Base-by-base conservation (phyloP, 2,329 filamentous ascomycete species). In the Pestalotiopsis sp. region DNA sequence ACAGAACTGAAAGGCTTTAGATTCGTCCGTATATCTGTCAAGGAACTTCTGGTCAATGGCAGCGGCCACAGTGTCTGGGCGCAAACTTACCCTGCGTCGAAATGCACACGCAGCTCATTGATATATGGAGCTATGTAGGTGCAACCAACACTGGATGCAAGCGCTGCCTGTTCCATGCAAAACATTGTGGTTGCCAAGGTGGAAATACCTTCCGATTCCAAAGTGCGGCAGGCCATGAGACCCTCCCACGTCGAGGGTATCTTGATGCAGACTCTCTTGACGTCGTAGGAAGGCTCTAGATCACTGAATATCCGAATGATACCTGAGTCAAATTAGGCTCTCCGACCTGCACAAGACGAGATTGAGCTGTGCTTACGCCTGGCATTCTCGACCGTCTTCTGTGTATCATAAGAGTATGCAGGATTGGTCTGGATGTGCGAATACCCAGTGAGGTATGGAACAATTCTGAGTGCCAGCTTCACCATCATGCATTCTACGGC, bases 91-190 rank as follows among this genome's bases (percentile, higher is more conserved):
- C 77, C 80, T 13, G 79, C 73, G 57, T 88, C 85, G 68, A 90
- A 88, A 72, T 91, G 89, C 4, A 90, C 89, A 71, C 85, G 86
- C 56, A 92, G 79, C 71, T 91, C 89, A 73, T 91, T 91, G 38
- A 91, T 87, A 70, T 91, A 92, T 0, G 90, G 90, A 0, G 89
- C 88, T 58, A 92, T 87, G 72, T 91, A 91, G 0, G 84, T 84
- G 72, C 89, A 91, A 4, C 84, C 82, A 0, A 84, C 86, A 64
- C 89, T 85, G 1, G 83, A 85, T 0, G 90, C 89, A 1, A 90
- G 79, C 1, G 82, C 81, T 0, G 88, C 89, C 74, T 68, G 69
- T 59, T 70, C 66, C 69, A 70, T 68, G 58, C 85, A 87, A 73
- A 91, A 92, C 62, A 92, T 80, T 2, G 88, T 90, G 0, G 90